These are phyloP conservation scores for Arthrobotrys conoides DNA, from an alignment of 2,329 filamentous ascomycete species.

Conservation along the genomic window DNA sequence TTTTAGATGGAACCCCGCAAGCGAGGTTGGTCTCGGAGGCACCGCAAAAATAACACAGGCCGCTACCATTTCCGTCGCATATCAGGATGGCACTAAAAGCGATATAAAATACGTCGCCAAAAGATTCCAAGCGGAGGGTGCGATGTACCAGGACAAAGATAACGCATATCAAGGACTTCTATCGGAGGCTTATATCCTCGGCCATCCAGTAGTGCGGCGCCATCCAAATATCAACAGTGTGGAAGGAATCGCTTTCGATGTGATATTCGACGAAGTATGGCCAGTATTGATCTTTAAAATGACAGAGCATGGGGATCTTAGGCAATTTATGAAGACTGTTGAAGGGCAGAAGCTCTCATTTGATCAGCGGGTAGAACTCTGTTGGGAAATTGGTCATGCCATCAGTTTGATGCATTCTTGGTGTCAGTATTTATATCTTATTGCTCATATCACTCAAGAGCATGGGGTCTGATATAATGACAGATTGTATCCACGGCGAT, in stretches of 20 bases:
- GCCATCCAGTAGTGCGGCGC: constrained; percentile 16
- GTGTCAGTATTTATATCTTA: background rate
- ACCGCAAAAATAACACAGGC: constrained; percentile 7
- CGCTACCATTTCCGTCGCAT: background rate
- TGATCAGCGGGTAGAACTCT: background rate
- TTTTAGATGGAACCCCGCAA: background rate
- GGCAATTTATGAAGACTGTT: constrained; percentile 12
- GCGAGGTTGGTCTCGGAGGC: constrained; percentile 1
- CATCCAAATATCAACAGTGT: constrained; percentile 20
- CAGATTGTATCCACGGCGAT: constrained; percentile 19
- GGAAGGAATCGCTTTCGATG: background rate
- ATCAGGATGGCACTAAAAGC: background rate
- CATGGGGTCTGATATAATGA: background rate
- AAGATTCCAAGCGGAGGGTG: constrained; percentile 2
- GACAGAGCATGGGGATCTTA: constrained; percentile 15
- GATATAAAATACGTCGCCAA: background rate
- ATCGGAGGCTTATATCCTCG: constrained; percentile 19
- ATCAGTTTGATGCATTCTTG: constrained; percentile 14
- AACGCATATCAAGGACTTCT: constrained; percentile 4
- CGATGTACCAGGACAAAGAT: background rate
- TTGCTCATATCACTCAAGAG: background rate
- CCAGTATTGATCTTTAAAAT: constrained; percentile 14
- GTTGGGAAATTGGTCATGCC: constrained; percentile 18
- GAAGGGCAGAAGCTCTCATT: background rate
- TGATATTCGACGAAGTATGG: constrained; percentile 8